phyloP scores from a whole-genome alignment of 1,139 yeast genomes.

The Zhuliangozyma blackwelliae region DNA sequence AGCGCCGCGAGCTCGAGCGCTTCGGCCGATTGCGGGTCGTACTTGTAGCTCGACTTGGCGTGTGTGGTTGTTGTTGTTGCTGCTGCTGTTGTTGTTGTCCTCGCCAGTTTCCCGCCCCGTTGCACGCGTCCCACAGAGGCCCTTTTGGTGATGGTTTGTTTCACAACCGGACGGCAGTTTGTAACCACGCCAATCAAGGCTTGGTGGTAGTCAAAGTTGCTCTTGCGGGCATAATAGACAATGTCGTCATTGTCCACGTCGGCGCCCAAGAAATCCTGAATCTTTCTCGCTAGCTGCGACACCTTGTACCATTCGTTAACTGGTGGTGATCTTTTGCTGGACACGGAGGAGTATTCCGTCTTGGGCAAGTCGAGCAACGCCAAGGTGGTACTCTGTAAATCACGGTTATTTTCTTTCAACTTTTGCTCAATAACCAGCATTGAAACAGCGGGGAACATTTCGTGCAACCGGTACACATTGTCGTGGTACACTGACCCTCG shows the following conservation, averaged over 20 bases:
- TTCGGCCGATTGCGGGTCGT: slow-evolving; percentile 13
- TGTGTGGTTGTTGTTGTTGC: not conserved
- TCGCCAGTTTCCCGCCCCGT: slow-evolving; percentile 10
- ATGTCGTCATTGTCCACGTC: slow-evolving; percentile 6
- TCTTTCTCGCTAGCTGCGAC: not conserved
- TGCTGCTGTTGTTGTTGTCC: not conserved
- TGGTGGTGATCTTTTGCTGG: not conserved
- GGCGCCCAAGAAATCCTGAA: slow-evolving; percentile 3
- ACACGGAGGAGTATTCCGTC: not conserved
- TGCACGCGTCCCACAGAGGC: slow-evolving; percentile 22
- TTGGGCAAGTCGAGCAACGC: slow-evolving; percentile 5
- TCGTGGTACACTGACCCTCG: slow-evolving; percentile 3
- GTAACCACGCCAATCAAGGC: slow-evolving; percentile 28
- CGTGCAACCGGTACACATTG: slow-evolving; percentile 10
- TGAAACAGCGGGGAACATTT: slow-evolving; percentile 20
- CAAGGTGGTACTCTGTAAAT: slow-evolving; percentile 13
- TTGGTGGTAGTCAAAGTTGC: slow-evolving; percentile 16
- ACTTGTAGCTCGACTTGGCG: slow-evolving; percentile 8
- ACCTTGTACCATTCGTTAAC: slow-evolving; percentile 8
- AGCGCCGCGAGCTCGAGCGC: slow-evolving; percentile 15
- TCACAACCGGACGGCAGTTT: slow-evolving; percentile 11
- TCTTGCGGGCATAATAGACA: slow-evolving; percentile 8
- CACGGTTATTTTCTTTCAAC: slow-evolving; percentile 14
- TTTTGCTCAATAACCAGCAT: slow-evolving; percentile 12
- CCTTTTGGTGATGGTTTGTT: slow-evolving; percentile 2